A percentile compares a stretch with the other conserved stretches of the same genome.
Conservation (phyloP, 2,329 filamentous ascomycete genomes). For the Sphaerulina populicola region DNA sequence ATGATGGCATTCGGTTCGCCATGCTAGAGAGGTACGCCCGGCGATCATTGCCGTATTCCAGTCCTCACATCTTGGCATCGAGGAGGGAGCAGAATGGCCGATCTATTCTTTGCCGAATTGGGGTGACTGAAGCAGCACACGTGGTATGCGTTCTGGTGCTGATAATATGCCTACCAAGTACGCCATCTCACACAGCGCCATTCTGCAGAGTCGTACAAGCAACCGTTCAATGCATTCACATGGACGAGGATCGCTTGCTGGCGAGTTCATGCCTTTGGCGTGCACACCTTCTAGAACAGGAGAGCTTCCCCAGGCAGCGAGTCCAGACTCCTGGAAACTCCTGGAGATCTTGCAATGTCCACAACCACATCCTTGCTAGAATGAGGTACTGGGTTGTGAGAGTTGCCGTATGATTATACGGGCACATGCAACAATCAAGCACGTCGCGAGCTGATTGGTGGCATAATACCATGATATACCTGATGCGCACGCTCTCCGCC, state of each 20-base stretch:
- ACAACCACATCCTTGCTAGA: neutral
- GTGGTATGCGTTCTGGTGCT: neutral
- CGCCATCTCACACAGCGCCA: neutral
- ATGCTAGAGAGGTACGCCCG: conserved; percentile 2
- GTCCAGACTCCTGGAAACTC: no score
- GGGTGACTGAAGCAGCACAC: no score
- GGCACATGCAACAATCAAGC: neutral
- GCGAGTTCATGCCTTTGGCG: neutral
- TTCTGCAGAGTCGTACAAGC: neutral
- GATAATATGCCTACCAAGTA: neutral
- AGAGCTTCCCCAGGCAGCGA: no score
- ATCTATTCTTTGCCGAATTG: no score
- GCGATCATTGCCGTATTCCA: neutral
- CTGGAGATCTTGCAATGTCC: neutral
- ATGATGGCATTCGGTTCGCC: neutral
- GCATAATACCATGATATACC: neutral
- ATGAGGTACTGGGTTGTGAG: neutral
- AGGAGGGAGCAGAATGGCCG: no score
- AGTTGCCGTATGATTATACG: neutral
- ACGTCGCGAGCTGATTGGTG: neutral
- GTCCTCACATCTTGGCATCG: neutral
- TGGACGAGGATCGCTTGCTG: neutral
- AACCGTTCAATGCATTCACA: neutral
- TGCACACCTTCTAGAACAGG: neutral
- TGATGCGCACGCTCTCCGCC: neutral